These are phyloP conservation scores for Pontederia paniculata DNA, from an alignment of 176 grass and related monocot genomes.

Conservation along the genomic window DNA sequence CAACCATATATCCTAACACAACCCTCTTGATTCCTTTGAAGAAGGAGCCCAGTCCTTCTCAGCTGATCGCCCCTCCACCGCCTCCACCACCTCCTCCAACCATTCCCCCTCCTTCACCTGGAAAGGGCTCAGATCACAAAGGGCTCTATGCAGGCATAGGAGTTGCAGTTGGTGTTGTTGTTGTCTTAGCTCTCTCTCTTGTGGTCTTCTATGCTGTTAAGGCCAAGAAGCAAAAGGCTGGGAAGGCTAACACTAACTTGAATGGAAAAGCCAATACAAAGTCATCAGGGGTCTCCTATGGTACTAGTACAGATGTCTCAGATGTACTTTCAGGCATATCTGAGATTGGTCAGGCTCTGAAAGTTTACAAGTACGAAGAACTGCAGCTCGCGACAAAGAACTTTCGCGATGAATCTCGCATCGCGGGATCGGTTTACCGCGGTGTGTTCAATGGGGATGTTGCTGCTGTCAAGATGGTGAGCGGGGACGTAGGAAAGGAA, in stretches of 20 bases:
- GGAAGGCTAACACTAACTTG: neutral
- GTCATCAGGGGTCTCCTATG: neutral
- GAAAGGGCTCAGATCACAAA: conserved; percentile 14
- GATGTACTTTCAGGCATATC: conserved; percentile 37
- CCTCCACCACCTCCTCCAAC: conserved; percentile 23
- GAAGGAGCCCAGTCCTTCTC: conserved; percentile 27
- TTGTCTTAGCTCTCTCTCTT: conserved; percentile 5
- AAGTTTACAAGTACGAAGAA: conserved; percentile 44
- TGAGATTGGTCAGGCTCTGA: conserved; percentile 39
- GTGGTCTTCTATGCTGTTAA: conserved; percentile 16
- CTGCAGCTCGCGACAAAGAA: conserved; percentile 34
- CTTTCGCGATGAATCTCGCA: conserved; percentile 27
- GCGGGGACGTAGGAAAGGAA: conserved; percentile 32
- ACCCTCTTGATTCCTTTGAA: conserved; percentile 55
- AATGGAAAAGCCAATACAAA: neutral
- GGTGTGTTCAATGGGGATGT: conserved; percentile 32
- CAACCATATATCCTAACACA: conserved; percentile 25
- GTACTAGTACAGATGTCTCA: neutral
- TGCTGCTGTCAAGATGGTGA: conserved; percentile 32
- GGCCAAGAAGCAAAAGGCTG: conserved; percentile 9
- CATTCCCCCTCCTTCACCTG: neutral
- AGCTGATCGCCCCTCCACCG: conserved; percentile 19
- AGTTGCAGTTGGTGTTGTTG: conserved; percentile 12
- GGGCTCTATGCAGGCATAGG: conserved; percentile 37
- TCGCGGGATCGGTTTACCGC: conserved; percentile 41